phyloP scores from a whole-genome alignment of 805 yeast genomes.

The Wickerhamomyces xylosicus region DNA sequence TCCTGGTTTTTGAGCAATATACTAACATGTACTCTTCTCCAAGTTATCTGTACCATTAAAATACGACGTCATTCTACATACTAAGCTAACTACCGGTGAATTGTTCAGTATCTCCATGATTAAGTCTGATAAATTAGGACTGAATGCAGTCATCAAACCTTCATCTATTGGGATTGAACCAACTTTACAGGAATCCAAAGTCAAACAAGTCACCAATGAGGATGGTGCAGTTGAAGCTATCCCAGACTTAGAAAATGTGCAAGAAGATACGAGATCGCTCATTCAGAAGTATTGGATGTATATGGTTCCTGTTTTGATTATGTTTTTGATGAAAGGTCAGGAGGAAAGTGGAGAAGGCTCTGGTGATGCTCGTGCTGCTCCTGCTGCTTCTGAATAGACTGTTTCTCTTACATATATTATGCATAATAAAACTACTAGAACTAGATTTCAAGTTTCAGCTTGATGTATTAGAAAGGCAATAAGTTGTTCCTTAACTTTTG shows the following conservation, averaged over 20 bases:
- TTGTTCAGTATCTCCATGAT: constrained; percentile 8
- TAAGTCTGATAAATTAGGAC: constrained; percentile 6
- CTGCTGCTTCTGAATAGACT: too few relatives aligned
- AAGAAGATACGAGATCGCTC: constrained; percentile 29
- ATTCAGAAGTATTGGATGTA: constrained; percentile 57
- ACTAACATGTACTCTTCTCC: background rate
- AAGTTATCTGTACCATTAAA: constrained; percentile 9
- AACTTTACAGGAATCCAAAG: background rate
- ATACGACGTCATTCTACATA: constrained; percentile 9
- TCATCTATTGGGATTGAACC: constrained; percentile 10
- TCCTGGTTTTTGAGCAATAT: background rate
- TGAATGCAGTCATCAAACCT: constrained; percentile 6
- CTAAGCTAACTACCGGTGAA: constrained; percentile 13
- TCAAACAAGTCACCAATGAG: constrained; percentile 1
- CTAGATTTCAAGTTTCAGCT: too few relatives aligned
- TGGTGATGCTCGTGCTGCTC: too few relatives aligned
- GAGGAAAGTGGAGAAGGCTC: too few relatives aligned
- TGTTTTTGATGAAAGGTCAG: constrained; percentile 18
- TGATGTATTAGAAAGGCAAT: too few relatives aligned
- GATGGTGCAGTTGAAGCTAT: background rate
- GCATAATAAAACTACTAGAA: too few relatives aligned
- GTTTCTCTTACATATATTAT: too few relatives aligned
- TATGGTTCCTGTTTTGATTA: constrained; percentile 38
- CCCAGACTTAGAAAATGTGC: background rate
- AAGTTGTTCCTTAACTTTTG: too few relatives aligned